Evolutionary conservation across 2,329 filamentous ascomycete genomes (phyloP).

Genomic region (Orbilia quercus): DNA sequence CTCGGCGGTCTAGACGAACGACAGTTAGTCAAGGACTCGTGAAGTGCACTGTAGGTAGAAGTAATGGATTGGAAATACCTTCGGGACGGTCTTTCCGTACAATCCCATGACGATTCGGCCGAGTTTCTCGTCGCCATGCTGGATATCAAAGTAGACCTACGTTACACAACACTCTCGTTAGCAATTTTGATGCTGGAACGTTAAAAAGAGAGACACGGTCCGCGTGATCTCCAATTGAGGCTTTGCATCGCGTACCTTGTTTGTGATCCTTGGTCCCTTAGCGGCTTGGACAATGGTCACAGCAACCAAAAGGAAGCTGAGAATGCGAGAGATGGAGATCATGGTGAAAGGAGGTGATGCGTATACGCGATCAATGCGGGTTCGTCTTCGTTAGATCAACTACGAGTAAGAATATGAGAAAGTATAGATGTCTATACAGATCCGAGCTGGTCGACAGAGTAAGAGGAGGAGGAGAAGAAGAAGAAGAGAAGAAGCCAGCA

Average conservation of each 20-base stretch:
- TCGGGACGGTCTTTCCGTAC: slow-evolving; percentile 86
- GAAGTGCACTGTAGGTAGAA: slow-evolving; percentile 2
- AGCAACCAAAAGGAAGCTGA: slow-evolving; percentile 80
- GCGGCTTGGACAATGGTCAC: slow-evolving; percentile 79
- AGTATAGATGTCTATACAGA: slow-evolving; percentile 7
- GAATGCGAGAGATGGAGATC: slow-evolving; percentile 77
- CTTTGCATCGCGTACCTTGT: slow-evolving; percentile 74
- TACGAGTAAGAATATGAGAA: slow-evolving; percentile 11
- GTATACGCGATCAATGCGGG: slow-evolving; percentile 27
- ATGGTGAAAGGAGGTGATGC: slow-evolving; percentile 66
- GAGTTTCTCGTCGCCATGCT: slow-evolving; percentile 77
- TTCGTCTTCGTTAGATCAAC: slow-evolving; percentile 39
- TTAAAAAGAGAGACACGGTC: neutral
- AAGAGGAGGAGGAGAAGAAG: slow-evolving; percentile 17
- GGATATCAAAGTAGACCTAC: slow-evolving; percentile 81
- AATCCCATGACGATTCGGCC: slow-evolving; percentile 83
- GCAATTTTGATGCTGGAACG: slow-evolving; percentile 3
- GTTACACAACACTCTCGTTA: neutral
- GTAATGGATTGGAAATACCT: slow-evolving; percentile 64
- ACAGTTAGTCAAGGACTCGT: neutral
- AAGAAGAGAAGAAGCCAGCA: slow-evolving; percentile 1
- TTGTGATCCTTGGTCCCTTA: slow-evolving; percentile 87
- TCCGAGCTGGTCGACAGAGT: slow-evolving; percentile 13
- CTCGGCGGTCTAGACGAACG: slow-evolving; percentile 65
- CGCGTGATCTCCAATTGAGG: slow-evolving; percentile 4